phyloP scores from a whole-genome alignment of 371 early-diverging fungal species.

The Chytridium lagenaria region DNA sequence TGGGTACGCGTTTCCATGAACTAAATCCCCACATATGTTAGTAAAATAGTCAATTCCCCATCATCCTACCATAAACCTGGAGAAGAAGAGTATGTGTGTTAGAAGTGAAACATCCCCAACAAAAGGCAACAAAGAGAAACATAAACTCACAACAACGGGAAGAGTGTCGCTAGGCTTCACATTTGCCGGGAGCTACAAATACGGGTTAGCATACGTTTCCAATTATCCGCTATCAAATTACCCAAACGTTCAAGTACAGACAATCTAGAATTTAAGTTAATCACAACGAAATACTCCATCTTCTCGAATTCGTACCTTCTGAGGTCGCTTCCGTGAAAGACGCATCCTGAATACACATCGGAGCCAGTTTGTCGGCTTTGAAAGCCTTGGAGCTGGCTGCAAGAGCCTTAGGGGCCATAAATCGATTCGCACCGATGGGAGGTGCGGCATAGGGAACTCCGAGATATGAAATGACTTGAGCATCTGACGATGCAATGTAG shows the following conservation, averaged over 20 bases:
- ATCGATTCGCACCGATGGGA: not conserved
- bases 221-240: not conserved
- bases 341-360: not conserved
- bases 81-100: too few species aligned
- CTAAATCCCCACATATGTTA: too few species aligned
- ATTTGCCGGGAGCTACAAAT: slow-evolving; percentile 5
- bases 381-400: not conserved
- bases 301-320: not conserved
- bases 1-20: not conserved
- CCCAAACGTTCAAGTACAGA: slow-evolving; percentile 19
- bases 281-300: too few species aligned
- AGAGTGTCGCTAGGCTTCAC: slow-evolving; percentile 12
- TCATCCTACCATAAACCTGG: too few species aligned
- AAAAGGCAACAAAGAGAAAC: not conserved
- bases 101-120: not conserved
- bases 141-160: slow-evolving; percentile 10
- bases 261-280: slow-evolving; percentile 11
- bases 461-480: slow-evolving; percentile 17
- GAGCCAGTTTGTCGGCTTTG: not conserved
- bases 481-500: slow-evolving; percentile 3
- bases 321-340: not conserved
- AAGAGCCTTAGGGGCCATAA: not conserved
- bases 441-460: slow-evolving; percentile 24
- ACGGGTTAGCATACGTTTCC: not conserved
- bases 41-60: too few species aligned